Percentiles rank a stretch among this genome's conserved stretches.
Evolutionary conservation across 768 basidiomycete species (phyloP).

Genomic region (Aureoboletus auriporus): DNA sequence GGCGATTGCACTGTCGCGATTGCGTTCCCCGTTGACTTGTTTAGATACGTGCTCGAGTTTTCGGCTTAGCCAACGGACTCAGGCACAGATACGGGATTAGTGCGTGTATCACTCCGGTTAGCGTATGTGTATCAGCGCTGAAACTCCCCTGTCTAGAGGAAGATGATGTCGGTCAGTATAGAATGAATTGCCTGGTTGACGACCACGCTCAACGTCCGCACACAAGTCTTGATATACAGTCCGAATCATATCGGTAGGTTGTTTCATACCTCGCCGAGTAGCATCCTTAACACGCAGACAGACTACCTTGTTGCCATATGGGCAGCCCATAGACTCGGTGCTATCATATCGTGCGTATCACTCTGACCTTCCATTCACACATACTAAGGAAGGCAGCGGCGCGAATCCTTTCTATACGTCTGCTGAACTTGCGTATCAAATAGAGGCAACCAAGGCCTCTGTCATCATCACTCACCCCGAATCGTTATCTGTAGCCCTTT

Average conservation of each 20-base stretch:
- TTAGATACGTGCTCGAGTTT: slow-evolving; percentile 34
- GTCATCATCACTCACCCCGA: slow-evolving; percentile 48
- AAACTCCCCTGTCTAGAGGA: slow-evolving; percentile 25
- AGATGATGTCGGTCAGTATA: slow-evolving; percentile 37
- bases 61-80: slow-evolving; percentile 37
- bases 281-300: slow-evolving; percentile 16
- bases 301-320: slow-evolving; percentile 55
- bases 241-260: slow-evolving; percentile 61
- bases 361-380: not conserved
- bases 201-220: slow-evolving; percentile 3
- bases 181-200: not conserved
- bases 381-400: slow-evolving; percentile 36
- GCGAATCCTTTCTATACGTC: slow-evolving; percentile 59
- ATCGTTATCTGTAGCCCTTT: slow-evolving; percentile 38
- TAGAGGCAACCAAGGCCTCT: slow-evolving; percentile 43
- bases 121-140: not conserved
- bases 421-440: slow-evolving; percentile 58
- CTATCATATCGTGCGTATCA: slow-evolving; percentile 49
- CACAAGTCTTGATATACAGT: slow-evolving; percentile 57
- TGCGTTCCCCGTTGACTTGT: too few relatives aligned
- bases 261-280: not conserved
- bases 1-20: too few relatives aligned
- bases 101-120: slow-evolving; percentile 14
- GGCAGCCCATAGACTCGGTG: slow-evolving; percentile 55
- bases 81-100: slow-evolving; percentile 31